phyloP scores from a whole-genome alignment of 495 filamentous ascomycete species.

The Rhizodiscina lignyota region DNA sequence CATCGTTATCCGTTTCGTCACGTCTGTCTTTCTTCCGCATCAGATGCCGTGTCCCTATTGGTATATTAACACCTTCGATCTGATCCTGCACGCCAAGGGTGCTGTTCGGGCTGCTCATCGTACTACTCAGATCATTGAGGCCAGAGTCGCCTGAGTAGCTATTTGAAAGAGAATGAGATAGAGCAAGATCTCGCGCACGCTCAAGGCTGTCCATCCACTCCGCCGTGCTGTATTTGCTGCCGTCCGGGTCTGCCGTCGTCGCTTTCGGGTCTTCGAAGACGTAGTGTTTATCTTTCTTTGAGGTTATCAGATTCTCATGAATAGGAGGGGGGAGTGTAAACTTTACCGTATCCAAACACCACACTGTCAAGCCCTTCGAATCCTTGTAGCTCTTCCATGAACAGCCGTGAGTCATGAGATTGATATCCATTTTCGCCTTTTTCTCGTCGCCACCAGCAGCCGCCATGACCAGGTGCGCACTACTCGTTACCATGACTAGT shows the following conservation, averaged over 20 bases:
- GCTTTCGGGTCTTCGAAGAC: conserved; percentile 84
- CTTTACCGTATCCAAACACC: conserved; percentile 89
- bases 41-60: neutral
- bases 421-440: conserved; percentile 80
- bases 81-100: conserved; percentile 35
- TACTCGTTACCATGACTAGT: conserved; percentile 89
- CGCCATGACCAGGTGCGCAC: conserved; percentile 72
- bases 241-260: conserved; percentile 17
- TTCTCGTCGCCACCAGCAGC: conserved; percentile 95
- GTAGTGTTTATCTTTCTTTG: conserved; percentile 63
- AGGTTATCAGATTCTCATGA: neutral
- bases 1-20: conserved; percentile 17
- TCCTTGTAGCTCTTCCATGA: conserved; percentile 65
- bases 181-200: conserved; percentile 61
- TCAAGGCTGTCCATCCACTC: conserved; percentile 84
- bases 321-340: neutral
- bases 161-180: conserved; percentile 47
- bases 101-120: conserved; percentile 57
- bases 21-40: neutral
- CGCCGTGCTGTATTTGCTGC: conserved; percentile 39
- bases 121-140: conserved; percentile 55
- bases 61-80: too few species aligned
- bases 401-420: conserved; percentile 54
- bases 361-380: conserved; percentile 66
- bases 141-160: conserved; percentile 53